Evolutionary conservation across 306 rosid genomes (phyloP).

Genomic region (Malus fusca): DNA sequence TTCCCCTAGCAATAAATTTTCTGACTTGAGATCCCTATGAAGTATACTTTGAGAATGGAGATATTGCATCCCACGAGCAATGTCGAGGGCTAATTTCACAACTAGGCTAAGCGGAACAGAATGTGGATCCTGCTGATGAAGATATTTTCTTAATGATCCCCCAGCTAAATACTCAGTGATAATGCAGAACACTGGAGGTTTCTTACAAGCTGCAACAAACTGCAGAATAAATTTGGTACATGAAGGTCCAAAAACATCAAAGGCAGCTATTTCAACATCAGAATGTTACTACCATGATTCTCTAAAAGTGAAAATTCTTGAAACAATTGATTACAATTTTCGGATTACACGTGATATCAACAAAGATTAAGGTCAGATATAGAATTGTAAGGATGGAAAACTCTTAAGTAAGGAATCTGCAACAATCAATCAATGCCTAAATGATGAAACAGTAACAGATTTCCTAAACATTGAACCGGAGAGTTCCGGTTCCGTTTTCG

Average conservation of each 20-base stretch:
- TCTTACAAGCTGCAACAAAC: conserved; percentile 96
- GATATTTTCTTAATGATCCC: conserved; percentile 73
- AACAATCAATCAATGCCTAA: background rate
- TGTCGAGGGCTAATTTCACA: conserved; percentile 70
- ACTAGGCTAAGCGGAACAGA: conserved; percentile 64
- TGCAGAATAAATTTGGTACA: conserved; percentile 30
- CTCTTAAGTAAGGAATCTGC: conserved; percentile 1
- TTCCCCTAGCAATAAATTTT: conserved; percentile 73
- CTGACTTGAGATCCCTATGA: conserved; percentile 97
- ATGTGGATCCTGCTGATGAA: conserved; percentile 74
- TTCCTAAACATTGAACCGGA: background rate
- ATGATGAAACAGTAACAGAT: background rate
- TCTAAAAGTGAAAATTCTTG: background rate
- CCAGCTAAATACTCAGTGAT: conserved; percentile 90
- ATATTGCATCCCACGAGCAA: conserved; percentile 75
- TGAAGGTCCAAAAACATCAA: background rate
- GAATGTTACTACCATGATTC: background rate
- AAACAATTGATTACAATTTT: background rate
- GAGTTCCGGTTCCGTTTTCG: background rate
- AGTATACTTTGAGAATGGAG: conserved; percentile 94
- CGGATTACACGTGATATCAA: background rate
- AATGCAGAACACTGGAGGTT: conserved; percentile 89
- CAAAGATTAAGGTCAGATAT: background rate
- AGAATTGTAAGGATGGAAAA: background rate
- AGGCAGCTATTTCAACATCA: background rate